Percentiles rank a stretch among this genome's conserved stretches.
These are phyloP conservation scores for Lithohypha guttulata DNA, from an alignment of 2,329 filamentous ascomycete genomes.

Conservation along the genomic window DNA sequence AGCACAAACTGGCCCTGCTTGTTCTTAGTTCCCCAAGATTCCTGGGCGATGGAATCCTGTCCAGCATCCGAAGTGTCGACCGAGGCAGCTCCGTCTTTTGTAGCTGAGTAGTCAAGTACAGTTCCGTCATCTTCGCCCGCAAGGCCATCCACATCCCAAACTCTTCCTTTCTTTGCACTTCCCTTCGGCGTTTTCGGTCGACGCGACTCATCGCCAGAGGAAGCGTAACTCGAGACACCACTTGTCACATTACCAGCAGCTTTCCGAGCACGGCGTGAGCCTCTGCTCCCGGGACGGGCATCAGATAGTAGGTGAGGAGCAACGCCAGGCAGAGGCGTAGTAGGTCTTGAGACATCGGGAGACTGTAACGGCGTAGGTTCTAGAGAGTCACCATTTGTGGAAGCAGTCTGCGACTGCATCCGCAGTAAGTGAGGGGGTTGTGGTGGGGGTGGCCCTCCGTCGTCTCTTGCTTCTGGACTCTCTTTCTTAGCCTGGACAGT, in stretches of 20 bases:
- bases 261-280: conserved; percentile 71
- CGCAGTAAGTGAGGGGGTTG: conserved; percentile 43
- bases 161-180: conserved; percentile 70
- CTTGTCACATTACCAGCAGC: conserved; percentile 49
- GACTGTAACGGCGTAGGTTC: conserved; percentile 61
- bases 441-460: conserved; percentile 41
- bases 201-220: conserved; percentile 72
- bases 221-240: conserved; percentile 52
- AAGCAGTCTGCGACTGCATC: conserved; percentile 37
- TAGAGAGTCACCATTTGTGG: conserved; percentile 39
- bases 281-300: conserved; percentile 60
- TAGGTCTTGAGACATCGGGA: conserved; percentile 67
- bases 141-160: conserved; percentile 82
- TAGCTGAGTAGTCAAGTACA: conserved; percentile 80
- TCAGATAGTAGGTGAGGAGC: conserved; percentile 57
- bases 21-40: conserved; percentile 75
- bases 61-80: conserved; percentile 23
- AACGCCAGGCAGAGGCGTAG: conserved; percentile 52
- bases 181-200: conserved; percentile 45
- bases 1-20: conserved; percentile 86
- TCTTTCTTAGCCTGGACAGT: conserved; percentile 35
- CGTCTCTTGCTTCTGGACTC: conserved; percentile 38
- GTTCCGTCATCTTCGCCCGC: conserved; percentile 73
- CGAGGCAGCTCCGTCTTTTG: conserved; percentile 41
- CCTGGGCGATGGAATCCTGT: conserved; percentile 64